Evolutionary conservation across 345 rosid species (phyloP).

Genomic region (Eucalyptus sp.): DNA sequence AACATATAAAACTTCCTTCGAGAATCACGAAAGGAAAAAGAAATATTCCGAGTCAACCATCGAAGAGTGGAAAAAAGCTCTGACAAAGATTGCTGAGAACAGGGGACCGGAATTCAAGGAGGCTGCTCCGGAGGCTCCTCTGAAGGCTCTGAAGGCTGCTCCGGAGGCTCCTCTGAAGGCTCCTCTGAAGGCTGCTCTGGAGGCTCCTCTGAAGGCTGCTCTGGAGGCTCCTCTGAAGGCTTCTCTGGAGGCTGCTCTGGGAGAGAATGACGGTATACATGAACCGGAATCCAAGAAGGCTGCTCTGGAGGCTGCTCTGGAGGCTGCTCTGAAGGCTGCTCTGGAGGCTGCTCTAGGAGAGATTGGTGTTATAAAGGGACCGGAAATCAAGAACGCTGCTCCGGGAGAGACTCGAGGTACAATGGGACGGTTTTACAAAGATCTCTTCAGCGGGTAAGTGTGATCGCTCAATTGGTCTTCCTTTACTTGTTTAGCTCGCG

Average conservation of each 20-base stretch:
- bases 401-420: background rate
- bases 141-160: too few species aligned
- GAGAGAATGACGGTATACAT: too few species aligned
- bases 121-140: background rate
- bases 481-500: background rate
- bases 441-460: background rate
- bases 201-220: too few species aligned
- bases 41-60: accelerated
- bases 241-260: background rate
- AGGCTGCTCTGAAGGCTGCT: background rate
- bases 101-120: background rate
- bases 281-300: background rate
- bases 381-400: too few species aligned
- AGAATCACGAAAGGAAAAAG: accelerated
- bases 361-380: too few species aligned
- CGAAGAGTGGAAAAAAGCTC: background rate
- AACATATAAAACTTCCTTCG: accelerated
- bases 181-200: too few species aligned
- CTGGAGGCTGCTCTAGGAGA: background rate
- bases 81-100: background rate
- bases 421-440: background rate
- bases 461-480: background rate
- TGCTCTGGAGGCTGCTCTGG: background rate
- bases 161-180: too few species aligned
- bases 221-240: too few species aligned